A percentile compares a stretch with the other conserved stretches of the same genome.
Evolutionary conservation across 495 filamentous ascomycete genomes (phyloP).

Genomic region (Lasiosphaeriaceae sp.): DNA sequence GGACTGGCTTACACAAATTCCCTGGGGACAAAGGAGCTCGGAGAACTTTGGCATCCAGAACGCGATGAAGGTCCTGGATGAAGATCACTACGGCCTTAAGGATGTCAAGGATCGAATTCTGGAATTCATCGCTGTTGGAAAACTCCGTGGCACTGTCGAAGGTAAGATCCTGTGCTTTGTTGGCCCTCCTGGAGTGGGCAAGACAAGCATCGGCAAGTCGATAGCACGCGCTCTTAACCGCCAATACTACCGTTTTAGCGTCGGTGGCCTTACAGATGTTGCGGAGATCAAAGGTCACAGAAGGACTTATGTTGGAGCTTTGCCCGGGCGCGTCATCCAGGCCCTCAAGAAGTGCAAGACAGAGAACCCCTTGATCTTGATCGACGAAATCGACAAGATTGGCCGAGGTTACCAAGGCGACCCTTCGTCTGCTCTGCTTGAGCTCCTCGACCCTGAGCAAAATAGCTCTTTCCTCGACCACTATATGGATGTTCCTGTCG

Average conservation of each 20-base stretch:
- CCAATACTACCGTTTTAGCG: slow-evolving; percentile 96
- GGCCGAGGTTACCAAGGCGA: slow-evolving; percentile 94
- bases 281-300: slow-evolving; percentile 99
- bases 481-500: slow-evolving; percentile 98
- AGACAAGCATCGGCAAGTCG: slow-evolving; percentile 98
- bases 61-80: slow-evolving; percentile 86
- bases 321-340: slow-evolving; percentile 96
- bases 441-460: slow-evolving; percentile 95
- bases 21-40: slow-evolving; percentile 92
- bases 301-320: slow-evolving; percentile 91
- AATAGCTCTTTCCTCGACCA: slow-evolving; percentile 97
- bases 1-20: slow-evolving; percentile 97
- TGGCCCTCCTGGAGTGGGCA: slow-evolving; percentile 91
- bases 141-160: slow-evolving; percentile 94
- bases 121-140: slow-evolving; percentile 98
- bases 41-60: slow-evolving; percentile 96
- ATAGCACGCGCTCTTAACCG: slow-evolving; percentile 92
- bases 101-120: slow-evolving; percentile 99
- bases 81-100: slow-evolving; percentile 95
- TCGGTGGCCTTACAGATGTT: slow-evolving; percentile 94
- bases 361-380: slow-evolving; percentile 93
- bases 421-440: slow-evolving; percentile 88
- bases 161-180: slow-evolving; percentile 99
- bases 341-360: slow-evolving; percentile 99
- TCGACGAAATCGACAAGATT: slow-evolving; percentile 98